Evolutionary conservation across 208 protist genomes (phyloP).

Genomic region (Trypanosoma vivax): DNA sequence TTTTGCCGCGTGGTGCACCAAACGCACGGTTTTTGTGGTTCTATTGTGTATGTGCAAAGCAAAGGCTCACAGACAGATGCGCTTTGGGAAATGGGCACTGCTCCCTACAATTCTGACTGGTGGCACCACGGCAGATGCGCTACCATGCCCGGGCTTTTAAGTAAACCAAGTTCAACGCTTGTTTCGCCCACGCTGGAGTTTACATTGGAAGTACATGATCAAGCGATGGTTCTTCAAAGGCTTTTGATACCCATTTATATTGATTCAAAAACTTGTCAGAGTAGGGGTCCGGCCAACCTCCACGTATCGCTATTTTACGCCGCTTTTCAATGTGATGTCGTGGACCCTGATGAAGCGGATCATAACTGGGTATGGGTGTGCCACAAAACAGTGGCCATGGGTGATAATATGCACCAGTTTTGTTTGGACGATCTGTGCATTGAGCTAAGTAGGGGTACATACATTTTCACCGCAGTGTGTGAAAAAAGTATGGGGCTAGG

Average conservation of each 20-base stretch:
- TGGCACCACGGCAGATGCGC: neutral
- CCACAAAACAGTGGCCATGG: conserved; percentile 3
- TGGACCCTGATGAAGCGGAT: neutral
- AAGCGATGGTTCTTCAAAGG: conserved; percentile 10
- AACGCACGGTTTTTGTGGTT: conserved; percentile 77
- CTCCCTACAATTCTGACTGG: neutral
- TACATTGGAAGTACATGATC: conserved; percentile 18
- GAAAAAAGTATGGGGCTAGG: neutral
- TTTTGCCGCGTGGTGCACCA: conserved; percentile 62
- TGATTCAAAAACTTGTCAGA: neutral
- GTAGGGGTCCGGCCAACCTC: neutral
- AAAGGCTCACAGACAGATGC: conserved; percentile 45
- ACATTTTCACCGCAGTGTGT: conserved; percentile 16
- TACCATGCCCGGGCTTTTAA: conserved; percentile 8
- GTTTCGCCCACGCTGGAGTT: conserved; percentile 4
- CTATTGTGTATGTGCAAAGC: conserved; percentile 75
- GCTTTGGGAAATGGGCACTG: conserved; percentile 34
- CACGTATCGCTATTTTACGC: conserved; percentile 20
- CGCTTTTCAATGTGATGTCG: neutral
- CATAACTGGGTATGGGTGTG: conserved; percentile 16
- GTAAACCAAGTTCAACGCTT: conserved; percentile 2
- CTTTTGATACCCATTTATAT: conserved; percentile 12
- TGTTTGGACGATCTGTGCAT: conserved; percentile 5
- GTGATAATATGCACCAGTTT: neutral
- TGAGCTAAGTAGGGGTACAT: conserved; percentile 10